Conservation (phyloP, 805 yeast species). For the Yarrowia keelungensis region DNA sequence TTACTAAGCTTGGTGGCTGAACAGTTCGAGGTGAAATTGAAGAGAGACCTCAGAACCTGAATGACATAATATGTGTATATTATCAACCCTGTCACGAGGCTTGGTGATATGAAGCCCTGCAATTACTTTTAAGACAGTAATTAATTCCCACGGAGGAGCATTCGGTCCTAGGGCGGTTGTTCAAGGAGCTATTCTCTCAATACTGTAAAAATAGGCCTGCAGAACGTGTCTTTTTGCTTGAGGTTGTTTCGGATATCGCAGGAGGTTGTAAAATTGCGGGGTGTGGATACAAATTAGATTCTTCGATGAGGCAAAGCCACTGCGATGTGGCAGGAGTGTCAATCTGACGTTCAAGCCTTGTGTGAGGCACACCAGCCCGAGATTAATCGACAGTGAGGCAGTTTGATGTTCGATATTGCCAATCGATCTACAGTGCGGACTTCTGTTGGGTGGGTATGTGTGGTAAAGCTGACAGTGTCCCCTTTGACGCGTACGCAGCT, state of each 20-base stretch:
- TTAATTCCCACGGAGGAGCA: too few species aligned
- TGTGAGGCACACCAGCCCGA: slow-evolving; percentile 4
- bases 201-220: neutral
- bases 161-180: too few species aligned
- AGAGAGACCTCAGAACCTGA: too few species aligned
- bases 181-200: too few species aligned
- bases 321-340: slow-evolving; percentile 1
- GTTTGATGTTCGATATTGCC: neutral
- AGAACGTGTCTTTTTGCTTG: neutral
- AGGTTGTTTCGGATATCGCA: slow-evolving; percentile 1
- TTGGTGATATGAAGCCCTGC: too few species aligned
- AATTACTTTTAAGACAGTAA: too few species aligned
- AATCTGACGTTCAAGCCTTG: neutral
- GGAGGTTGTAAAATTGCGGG: slow-evolving; percentile 6
- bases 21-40: too few species aligned
- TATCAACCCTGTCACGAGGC: too few species aligned
- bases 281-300: slow-evolving; percentile 5
- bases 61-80: too few species aligned
- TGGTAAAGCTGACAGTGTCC: neutral
- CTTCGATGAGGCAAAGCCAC: slow-evolving; percentile 2
- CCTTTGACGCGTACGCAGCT: neutral
- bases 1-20: too few species aligned
- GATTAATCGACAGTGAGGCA: too few species aligned
- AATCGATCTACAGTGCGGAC: slow-evolving; percentile 6
- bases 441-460: neutral